phyloP scores from a whole-genome alignment of 73 alveolate species.

The Paramecium sexaurelia region DNA sequence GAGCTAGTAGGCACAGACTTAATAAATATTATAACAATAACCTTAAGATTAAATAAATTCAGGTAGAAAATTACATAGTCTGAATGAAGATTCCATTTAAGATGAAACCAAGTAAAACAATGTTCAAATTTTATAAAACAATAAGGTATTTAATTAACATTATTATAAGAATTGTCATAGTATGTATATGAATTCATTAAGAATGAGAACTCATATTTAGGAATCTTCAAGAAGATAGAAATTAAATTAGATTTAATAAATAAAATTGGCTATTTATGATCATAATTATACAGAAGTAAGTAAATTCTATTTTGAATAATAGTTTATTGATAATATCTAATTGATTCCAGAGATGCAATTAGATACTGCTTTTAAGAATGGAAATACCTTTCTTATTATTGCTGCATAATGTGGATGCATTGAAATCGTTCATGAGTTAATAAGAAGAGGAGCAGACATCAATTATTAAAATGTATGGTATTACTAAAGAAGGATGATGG shows the following conservation, averaged over 20 bases:
- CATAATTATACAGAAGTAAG: conserved; percentile 44
- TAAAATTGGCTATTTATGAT: conserved; percentile 10
- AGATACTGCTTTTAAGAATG: not conserved
- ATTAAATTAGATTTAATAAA: not conserved
- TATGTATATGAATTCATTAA: conserved; percentile 13
- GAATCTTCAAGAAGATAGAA: conserved; percentile 3
- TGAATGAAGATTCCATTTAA: not conserved
- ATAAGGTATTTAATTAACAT: not conserved
- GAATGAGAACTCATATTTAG: conserved; percentile 42
- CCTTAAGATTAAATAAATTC: not conserved
- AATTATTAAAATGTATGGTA: conserved; percentile 56
- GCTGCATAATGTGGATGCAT: conserved; percentile 58
- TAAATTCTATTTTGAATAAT: not conserved
- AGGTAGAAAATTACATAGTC: not conserved
- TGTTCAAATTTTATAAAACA: not conserved
- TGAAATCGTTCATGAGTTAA: conserved; percentile 58
- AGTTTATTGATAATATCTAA: conserved; percentile 11
- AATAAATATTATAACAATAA: not conserved
- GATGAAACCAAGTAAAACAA: not conserved
- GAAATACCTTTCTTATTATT: conserved; percentile 41
- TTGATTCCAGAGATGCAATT: not conserved
- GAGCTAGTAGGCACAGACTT: not conserved
- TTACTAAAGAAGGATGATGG: conserved; percentile 60
- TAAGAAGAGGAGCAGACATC: conserved; percentile 55
- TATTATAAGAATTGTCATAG: not conserved